phyloP scores from a whole-genome alignment of 2,329 filamentous ascomycete genomes.

The Alternaria hordeiaustralica region DNA sequence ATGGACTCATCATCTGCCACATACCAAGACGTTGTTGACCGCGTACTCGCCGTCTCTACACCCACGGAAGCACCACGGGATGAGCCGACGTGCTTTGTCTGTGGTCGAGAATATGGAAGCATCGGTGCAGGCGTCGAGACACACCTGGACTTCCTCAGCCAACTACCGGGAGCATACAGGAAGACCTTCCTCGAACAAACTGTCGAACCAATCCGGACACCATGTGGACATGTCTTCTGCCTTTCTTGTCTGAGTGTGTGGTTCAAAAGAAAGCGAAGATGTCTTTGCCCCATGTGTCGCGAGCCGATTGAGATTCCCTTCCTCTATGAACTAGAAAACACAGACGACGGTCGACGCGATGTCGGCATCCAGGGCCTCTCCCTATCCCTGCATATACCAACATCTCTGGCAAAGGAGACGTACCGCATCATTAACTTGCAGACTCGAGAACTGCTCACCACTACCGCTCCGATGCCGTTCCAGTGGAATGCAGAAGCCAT shows the following conservation, averaged over 20 bases:
- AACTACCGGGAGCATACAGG: not conserved
- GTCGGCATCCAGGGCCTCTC: not conserved
- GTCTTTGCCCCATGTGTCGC: constrained; percentile 10
- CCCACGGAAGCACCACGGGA: not conserved
- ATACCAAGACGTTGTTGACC: constrained; percentile 7
- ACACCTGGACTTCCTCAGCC: not conserved
- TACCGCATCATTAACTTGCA: not conserved
- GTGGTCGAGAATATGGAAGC: not conserved
- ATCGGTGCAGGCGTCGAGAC: not conserved
- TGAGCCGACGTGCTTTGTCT: not conserved
- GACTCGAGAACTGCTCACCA: not conserved
- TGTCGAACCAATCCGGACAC: constrained; percentile 1
- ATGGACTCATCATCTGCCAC: not conserved
- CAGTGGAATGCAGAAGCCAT: not conserved
- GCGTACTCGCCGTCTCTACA: not conserved
- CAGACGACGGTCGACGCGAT: not conserved
- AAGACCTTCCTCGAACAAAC: not conserved
- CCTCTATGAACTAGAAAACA: not conserved
- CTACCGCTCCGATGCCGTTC: not conserved
- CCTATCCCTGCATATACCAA: not conserved
- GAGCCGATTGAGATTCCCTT: not conserved
- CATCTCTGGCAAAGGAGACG: not conserved
- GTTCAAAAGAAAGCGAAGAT: not conserved
- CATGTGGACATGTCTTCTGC: constrained; percentile 7
- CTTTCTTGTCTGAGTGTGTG: constrained; percentile 5